These are phyloP conservation scores for Colletotrichum trifolii DNA, from an alignment of 2,329 filamentous ascomycete genomes.

Conservation along the genomic window DNA sequence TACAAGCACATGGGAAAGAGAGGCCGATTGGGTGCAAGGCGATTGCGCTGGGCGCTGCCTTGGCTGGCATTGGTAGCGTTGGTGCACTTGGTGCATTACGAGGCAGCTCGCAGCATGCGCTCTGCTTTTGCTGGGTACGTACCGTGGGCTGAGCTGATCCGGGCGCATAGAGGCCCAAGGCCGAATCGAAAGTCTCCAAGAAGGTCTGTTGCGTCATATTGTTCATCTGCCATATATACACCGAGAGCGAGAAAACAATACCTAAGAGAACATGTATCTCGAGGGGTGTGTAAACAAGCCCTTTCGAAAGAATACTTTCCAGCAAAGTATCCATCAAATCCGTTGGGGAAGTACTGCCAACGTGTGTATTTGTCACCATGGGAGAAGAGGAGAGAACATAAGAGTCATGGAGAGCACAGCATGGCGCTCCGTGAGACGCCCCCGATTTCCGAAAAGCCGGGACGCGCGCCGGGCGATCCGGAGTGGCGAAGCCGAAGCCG, in stretches of 20 bases:
- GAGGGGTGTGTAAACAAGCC: conserved; percentile 12
- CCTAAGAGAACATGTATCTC: neutral
- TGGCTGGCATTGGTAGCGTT: too few species aligned
- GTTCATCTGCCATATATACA: neutral
- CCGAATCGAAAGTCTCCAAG: neutral
- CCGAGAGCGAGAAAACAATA: neutral
- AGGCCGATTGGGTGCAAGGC: too few species aligned
- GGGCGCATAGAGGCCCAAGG: conserved; percentile 18
- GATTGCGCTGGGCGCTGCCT: too few species aligned
- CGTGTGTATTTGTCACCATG: neutral
- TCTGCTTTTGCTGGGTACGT: neutral
- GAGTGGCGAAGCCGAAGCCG: too few species aligned
- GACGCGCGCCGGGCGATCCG: too few species aligned
- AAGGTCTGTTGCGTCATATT: conserved; percentile 11
- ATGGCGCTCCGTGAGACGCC: too few species aligned
- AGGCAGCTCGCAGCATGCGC: neutral
- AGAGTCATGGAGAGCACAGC: neutral
- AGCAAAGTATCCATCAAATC: neutral
- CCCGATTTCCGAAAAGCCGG: too few species aligned
- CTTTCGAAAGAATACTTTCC: neutral
- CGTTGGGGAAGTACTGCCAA: neutral
- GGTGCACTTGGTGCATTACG: too few species aligned
- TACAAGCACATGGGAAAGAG: too few species aligned
- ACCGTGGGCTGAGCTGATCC: neutral
- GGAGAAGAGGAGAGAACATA: conserved; percentile 1